Evolutionary conservation across 1,284 basidiomycete genomes (phyloP).

Genomic region (Mycena sp.): DNA sequence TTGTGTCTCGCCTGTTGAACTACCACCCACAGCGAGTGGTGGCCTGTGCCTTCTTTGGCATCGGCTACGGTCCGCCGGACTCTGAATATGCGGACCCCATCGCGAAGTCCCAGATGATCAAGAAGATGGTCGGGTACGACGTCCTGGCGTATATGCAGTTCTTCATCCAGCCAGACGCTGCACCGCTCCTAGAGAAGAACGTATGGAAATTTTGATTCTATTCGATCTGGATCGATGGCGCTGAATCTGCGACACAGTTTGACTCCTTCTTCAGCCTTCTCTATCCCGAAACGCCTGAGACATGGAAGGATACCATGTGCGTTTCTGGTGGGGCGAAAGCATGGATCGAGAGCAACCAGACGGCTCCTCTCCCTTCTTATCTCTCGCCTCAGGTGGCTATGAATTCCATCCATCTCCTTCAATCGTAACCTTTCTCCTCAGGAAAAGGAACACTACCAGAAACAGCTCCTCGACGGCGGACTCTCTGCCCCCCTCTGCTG

Average conservation of each 20-base stretch:
- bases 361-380: background rate
- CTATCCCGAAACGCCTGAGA: background rate
- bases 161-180: slow-evolving; percentile 9
- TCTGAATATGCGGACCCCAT: background rate
- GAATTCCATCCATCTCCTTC: no score
- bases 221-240: no score
- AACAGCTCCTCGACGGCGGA: background rate
- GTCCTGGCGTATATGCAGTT: slow-evolving; percentile 6
- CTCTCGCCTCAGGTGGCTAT: slow-evolving; percentile 12
- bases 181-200: slow-evolving; percentile 10
- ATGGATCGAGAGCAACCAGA: slow-evolving; percentile 11
- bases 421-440: background rate
- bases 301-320: slow-evolving; percentile 17
- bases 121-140: slow-evolving; percentile 6
- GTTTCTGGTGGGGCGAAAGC: slow-evolving; percentile 8
- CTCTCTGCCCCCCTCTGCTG: slow-evolving; percentile 7
- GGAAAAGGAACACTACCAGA: background rate
- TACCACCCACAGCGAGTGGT: background rate
- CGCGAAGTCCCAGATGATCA: background rate
- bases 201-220: background rate
- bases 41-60: background rate
- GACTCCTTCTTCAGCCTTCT: slow-evolving; percentile 20
- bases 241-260: slow-evolving; percentile 15
- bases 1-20: background rate
- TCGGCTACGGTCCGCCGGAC: background rate